Evolutionary conservation across 257 asterid species (phyloP), one percentile per base, ranked within the genome.

Genomic region (Fraxinus quadrangulata): DNA sequence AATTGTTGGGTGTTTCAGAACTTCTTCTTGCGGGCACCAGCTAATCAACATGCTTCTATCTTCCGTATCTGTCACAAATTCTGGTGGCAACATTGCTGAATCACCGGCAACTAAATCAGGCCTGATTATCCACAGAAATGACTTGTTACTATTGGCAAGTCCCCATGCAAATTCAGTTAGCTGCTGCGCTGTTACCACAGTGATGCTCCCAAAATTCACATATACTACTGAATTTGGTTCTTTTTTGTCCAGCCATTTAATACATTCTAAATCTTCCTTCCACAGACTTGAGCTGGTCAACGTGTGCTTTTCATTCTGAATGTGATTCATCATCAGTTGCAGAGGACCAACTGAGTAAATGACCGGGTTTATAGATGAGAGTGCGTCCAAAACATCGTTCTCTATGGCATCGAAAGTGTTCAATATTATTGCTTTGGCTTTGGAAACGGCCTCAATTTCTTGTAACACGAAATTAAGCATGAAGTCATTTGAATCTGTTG

Each of bases 331-430:
- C 54, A 45, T 45, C 54, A 45, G 54, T 45, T 45, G 54, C 54
- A 45, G n/a, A 45, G 54, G 54, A 11, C 54, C 54, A 13, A 45
- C 54, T 45, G 19, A 13, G 19, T 14, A 45, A 45, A 13, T 45
- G 54, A 16, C 36, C 3, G 80, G 67, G 11, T 54, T 40, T 23
- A 74, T 69, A 21, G 68, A 13, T 0, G 77, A 56, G 0, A 80
- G 69, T 9, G 73, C 69, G 1, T 75, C 39, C 13, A 80, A 14
- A 40, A 24, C 79, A 5, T 68, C 80, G 0, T 19, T 68, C 16
- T 80, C 83, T 0, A 80, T 21, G 26, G 76, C 68, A 26, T 80
- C 80, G 28, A 75, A 80, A 2, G 80, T 80, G 83, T 80, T 80
- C 2, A 75, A 13, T 36, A 83, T 78, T n/a, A 78, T 0, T 6